phyloP scores from a whole-genome alignment of 2,329 filamentous ascomycete genomes.

The Stylonectria norvegica region DNA sequence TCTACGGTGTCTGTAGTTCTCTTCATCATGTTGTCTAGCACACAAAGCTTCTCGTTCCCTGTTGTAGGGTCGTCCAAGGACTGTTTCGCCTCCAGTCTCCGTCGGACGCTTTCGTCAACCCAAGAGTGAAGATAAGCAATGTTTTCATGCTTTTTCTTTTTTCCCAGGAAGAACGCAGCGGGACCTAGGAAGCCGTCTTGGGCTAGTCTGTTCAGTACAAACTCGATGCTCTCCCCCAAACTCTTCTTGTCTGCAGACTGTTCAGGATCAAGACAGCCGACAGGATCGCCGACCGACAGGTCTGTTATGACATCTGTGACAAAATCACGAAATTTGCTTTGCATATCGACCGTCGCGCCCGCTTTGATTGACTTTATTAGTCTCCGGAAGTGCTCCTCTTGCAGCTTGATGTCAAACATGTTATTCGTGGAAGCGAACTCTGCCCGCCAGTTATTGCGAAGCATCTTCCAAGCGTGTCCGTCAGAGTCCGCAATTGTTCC shows the following conservation, averaged over 20 bases:
- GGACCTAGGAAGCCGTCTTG: background rate
- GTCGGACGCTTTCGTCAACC: background rate
- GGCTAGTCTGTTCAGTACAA: background rate
- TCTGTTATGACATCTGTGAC: background rate
- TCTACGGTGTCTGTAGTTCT: background rate
- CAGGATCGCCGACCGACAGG: background rate
- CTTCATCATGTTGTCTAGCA: background rate
- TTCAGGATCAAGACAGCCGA: background rate
- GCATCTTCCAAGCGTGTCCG: background rate
- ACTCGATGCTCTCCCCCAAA: background rate
- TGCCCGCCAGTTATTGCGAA: background rate
- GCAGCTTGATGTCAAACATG: background rate
- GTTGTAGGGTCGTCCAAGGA: background rate
- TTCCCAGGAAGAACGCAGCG: background rate
- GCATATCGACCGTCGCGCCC: background rate
- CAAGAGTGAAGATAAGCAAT: background rate
- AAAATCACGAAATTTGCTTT: background rate
- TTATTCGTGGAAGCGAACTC: background rate
- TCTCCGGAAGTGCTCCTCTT: conserved; percentile 1
- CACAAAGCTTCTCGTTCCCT: background rate
- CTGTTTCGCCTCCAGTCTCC: background rate
- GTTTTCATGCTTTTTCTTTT: background rate
- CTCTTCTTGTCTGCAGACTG: background rate
- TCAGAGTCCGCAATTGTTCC: background rate
- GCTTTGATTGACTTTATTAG: background rate